Conservation (phyloP, 352 stramenopile species). For the Phytophthora brassicae region DNA sequence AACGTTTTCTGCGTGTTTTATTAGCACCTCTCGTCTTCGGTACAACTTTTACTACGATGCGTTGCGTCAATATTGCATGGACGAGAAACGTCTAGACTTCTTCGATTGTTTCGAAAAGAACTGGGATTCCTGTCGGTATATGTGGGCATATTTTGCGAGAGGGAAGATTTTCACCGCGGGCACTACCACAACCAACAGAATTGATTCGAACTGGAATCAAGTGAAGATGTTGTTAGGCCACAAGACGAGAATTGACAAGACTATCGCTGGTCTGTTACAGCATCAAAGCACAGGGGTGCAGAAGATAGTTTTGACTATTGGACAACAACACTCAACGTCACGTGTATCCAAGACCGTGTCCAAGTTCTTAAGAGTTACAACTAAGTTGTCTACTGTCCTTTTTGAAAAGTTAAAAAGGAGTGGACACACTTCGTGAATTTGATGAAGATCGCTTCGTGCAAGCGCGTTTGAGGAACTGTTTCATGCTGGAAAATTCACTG, state of each 20-base stretch:
- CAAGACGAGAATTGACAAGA: slow-evolving; percentile 15
- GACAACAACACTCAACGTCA: slow-evolving; percentile 25
- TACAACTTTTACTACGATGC: not conserved
- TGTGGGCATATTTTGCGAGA: slow-evolving; percentile 19
- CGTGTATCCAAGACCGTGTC: not conserved
- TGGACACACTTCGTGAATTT: too few relatives aligned
- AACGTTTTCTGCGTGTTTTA: not conserved
- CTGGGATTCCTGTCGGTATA: slow-evolving; percentile 6
- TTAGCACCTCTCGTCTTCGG: not conserved
- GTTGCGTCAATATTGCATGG: not conserved
- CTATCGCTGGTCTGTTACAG: slow-evolving; percentile 10
- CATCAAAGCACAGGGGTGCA: slow-evolving; percentile 9
- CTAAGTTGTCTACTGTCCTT: not conserved
- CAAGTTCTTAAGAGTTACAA: not conserved
- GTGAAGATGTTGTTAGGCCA: too few relatives aligned
- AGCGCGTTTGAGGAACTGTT: not conserved
- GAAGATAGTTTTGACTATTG: slow-evolving; percentile 7
- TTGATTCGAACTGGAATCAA: slow-evolving; percentile 29
- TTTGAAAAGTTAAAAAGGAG: not conserved
- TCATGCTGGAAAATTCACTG: not conserved
- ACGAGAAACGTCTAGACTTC: not conserved
- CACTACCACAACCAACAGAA: slow-evolving; percentile 18
- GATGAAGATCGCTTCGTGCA: not conserved
- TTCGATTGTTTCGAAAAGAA: not conserved
- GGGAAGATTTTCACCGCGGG: slow-evolving; percentile 9